Evolutionary conservation across 371 early-diverging fungal genomes (phyloP).

Genomic region (Lichtheimia hyalospora): DNA sequence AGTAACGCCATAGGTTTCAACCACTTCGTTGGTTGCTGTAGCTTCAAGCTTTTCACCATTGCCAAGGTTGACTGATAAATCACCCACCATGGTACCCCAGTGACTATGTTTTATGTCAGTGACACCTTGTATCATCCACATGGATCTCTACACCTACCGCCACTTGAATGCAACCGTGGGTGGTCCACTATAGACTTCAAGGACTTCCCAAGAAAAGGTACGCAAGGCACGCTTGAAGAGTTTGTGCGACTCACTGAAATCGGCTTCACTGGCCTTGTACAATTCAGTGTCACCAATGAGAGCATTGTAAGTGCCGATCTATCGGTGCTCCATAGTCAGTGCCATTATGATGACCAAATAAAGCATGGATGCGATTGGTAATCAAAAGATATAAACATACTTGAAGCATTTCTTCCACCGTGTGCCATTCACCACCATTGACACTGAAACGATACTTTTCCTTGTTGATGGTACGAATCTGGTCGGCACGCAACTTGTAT

Average conservation of each 20-base stretch:
- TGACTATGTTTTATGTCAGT: conserved; percentile 17
- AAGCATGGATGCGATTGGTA: not conserved
- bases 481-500: conserved; percentile 47
- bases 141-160: conserved; percentile 19
- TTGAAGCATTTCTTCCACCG: conserved; percentile 48
- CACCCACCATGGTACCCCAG: conserved; percentile 50
- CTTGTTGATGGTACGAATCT: conserved; percentile 50
- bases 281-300: conserved; percentile 55
- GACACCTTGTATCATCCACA: not conserved
- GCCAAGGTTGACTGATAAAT: conserved; percentile 38
- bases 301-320: conserved; percentile 59
- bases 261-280: conserved; percentile 52
- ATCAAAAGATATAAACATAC: conserved; percentile 11
- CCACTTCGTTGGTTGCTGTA: conserved; percentile 40
- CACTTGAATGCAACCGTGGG: conserved; percentile 56
- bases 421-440: conserved; percentile 42
- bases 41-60: conserved; percentile 43
- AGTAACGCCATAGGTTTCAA: conserved; percentile 46
- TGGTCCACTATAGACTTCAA: conserved; percentile 53
- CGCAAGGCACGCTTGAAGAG: conserved; percentile 52
- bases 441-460: conserved; percentile 49
- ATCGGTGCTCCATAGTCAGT: not conserved
- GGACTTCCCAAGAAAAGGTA: conserved; percentile 52
- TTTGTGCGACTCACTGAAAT: conserved; percentile 52
- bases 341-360: not conserved